Evolutionary conservation across 2,329 filamentous ascomycete species (phyloP), one percentile per base, ranked within the genome.

Genomic region (Ophiocordyceps unilateralis): DNA sequence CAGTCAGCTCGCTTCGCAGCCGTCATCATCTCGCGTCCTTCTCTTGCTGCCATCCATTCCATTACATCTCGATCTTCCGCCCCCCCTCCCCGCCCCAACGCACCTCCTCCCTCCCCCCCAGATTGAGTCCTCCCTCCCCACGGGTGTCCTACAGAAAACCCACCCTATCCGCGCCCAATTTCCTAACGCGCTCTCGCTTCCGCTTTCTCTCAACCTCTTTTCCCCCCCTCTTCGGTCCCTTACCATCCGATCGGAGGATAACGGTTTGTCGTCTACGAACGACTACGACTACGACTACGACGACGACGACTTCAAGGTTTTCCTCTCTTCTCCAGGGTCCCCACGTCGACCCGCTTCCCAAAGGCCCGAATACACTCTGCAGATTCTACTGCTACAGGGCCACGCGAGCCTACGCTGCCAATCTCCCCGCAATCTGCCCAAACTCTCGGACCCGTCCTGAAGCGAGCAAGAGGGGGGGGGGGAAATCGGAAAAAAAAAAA

Each of bases 391-490:
- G 41, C 40, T 32, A 23, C 22, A 22, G 19, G 42, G 42, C 44
- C 46, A 46, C 47, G 45, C 49, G 44, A 46, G 38, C 21, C 32
- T 23, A 43, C 17, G 8, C 26, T 42, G 36, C 40, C 39, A 3
- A 32, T 41, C 39, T n/a, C 47, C 56, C 55, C 55, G 55, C 52
- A 54, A 58, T 54, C 51, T 50, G 50, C 53, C 30, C 36, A 26
- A 39, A 38, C 38, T 41, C 34, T 39, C 20, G 34, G 21, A 28
- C 37, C 41, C 41, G 40, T 42, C 37, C n/a, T n/a, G n/a, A n/a
- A n/a, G n/a, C n/a, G n/a, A 10, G 19, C 17, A 17, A 34, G 32
- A 34, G 15, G 32, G 17, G 28, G 12, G 9, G n/a, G 9, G 10
- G n/a, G 10, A 20, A 9, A 20, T 9, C 7, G 7, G 15, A 34